Conservation (phyloP, 805 yeast genomes). For the baker's yeast (Saccharomyces cerevisiae) region DNA sequence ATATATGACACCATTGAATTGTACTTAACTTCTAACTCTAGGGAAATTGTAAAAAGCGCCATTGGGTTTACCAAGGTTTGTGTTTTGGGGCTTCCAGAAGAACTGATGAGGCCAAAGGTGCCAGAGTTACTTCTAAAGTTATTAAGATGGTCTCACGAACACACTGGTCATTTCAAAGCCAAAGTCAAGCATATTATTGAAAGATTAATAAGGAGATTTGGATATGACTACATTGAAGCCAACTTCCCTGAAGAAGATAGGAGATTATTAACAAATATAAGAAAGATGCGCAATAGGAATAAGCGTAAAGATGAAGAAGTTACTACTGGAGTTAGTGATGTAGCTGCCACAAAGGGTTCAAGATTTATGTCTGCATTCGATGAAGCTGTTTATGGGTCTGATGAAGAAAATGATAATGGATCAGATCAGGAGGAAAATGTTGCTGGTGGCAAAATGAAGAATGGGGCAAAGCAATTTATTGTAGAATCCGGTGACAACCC, state of each 20-base stretch:
- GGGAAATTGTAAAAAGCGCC: slow-evolving; percentile 90
- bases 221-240: slow-evolving; percentile 73
- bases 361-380: slow-evolving; percentile 82
- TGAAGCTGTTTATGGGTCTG: slow-evolving; percentile 76
- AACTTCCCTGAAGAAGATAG: slow-evolving; percentile 86
- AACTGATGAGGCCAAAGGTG: slow-evolving; percentile 58
- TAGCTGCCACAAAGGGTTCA: slow-evolving; percentile 31
- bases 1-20: slow-evolving; percentile 79
- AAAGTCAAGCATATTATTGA: slow-evolving; percentile 91
- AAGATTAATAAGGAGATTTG: slow-evolving; percentile 81
- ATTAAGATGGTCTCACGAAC: slow-evolving; percentile 91
- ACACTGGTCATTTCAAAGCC: slow-evolving; percentile 87
- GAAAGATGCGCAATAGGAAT: slow-evolving; percentile 77
- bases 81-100: slow-evolving; percentile 73
- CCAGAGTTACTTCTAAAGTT: slow-evolving; percentile 59
- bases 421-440: slow-evolving; percentile 36
- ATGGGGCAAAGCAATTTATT: slow-evolving; percentile 51
- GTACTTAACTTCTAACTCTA: slow-evolving; percentile 80
- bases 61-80: slow-evolving; percentile 92
- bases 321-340: slow-evolving; percentile 9
- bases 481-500: slow-evolving; percentile 72
- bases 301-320: slow-evolving; percentile 46
- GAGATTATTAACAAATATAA: slow-evolving; percentile 75
- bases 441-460: slow-evolving; percentile 14
- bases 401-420: slow-evolving; percentile 50